Evolutionary conservation across 1,284 basidiomycete genomes (phyloP).

Genomic region (Cystobasidium slooffiae): DNA sequence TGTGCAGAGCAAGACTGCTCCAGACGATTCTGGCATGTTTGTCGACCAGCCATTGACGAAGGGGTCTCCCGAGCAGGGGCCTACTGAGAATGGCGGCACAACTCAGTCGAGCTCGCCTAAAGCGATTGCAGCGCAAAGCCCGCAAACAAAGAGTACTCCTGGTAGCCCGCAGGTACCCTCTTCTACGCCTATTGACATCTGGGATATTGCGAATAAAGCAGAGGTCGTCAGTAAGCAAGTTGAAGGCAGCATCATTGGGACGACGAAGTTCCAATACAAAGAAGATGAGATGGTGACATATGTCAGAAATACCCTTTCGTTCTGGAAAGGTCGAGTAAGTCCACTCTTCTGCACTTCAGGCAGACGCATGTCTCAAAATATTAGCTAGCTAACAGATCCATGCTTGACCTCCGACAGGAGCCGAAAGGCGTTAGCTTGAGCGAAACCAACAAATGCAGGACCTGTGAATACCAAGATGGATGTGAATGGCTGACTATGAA

Average conservation of each 20-base stretch:
- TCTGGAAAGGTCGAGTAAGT: constrained; percentile 47
- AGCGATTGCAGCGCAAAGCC: neutral
- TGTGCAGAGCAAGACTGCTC: neutral
- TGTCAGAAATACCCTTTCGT: constrained; percentile 33
- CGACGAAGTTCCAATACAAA: constrained; percentile 38
- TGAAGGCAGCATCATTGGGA: constrained; percentile 48
- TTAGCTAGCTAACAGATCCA: constrained; percentile 22
- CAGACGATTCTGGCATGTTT: constrained; percentile 8
- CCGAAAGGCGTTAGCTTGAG: constrained; percentile 25
- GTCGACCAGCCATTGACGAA: neutral
- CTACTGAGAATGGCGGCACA: too few relatives aligned
- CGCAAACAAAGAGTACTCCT: neutral
- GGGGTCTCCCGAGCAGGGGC: too few relatives aligned
- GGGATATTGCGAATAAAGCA: constrained; percentile 29
- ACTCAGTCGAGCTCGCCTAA: too few relatives aligned
- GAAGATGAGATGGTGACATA: constrained; percentile 38
- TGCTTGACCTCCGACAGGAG: neutral
- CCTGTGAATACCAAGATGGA: constrained; percentile 51
- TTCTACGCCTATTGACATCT: constrained; percentile 14
- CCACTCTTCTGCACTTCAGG: neutral
- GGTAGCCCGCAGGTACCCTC: neutral
- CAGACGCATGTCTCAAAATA: constrained; percentile 20
- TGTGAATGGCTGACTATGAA: constrained; percentile 50
- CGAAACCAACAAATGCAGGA: constrained; percentile 40
- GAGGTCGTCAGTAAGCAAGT: constrained; percentile 11